A percentile compares a stretch with the other conserved stretches of the same genome.
phyloP scores from a whole-genome alignment of 2,329 filamentous ascomycete genomes.

The Zymoseptoria brevis region DNA sequence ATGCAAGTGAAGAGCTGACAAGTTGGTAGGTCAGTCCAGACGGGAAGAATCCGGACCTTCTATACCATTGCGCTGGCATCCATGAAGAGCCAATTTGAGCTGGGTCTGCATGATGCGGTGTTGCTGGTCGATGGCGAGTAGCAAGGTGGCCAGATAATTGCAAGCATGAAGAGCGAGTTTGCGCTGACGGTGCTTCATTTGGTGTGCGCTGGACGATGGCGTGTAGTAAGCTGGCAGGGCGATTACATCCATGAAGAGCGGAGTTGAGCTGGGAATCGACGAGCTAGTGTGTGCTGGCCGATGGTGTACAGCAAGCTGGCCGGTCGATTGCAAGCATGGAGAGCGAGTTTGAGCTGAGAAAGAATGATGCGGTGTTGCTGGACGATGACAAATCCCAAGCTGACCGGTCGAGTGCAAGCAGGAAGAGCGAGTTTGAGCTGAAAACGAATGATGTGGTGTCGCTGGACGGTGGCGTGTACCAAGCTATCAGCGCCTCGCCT shows the following conservation, averaged over 20 bases:
- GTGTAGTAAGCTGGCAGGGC: not conserved
- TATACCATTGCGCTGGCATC: not conserved
- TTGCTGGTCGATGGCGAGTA: not conserved
- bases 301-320: no score
- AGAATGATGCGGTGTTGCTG: not conserved
- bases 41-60: not conserved
- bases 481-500: not conserved
- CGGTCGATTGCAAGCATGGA: not conserved
- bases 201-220: not conserved
- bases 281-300: no score
- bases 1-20: not conserved
- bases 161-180: not conserved
- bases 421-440: not conserved
- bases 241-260: no score
- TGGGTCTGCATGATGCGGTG: not conserved
- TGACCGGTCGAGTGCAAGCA: not conserved
- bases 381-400: not conserved
- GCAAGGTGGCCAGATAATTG: not conserved
- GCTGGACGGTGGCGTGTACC: not conserved
- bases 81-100: not conserved
- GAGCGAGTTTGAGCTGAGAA: not conserved
- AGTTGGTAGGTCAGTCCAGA: not conserved
- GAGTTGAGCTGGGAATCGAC: no score
- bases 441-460: not conserved
- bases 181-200: not conserved